Percentiles rank a stretch among this genome's conserved stretches.
phyloP scores from a whole-genome alignment of 1,284 basidiomycete genomes.

The Mixia osmundae region DNA sequence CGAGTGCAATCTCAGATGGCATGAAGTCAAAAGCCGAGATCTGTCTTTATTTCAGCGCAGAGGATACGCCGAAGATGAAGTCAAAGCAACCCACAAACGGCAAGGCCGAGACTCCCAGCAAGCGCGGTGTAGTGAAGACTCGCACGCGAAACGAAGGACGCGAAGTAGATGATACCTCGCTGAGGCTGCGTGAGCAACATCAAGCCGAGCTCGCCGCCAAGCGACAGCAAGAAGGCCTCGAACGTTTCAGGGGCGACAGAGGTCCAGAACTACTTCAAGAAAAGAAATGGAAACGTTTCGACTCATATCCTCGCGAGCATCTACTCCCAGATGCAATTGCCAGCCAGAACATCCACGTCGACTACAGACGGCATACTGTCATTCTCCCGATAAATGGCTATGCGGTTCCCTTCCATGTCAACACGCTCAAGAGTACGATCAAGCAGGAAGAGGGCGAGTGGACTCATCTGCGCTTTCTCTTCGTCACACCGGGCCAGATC shows the following conservation, averaged over 20 bases:
- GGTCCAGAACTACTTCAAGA: conserved; percentile 31
- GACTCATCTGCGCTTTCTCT: conserved; percentile 88
- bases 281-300: conserved; percentile 84
- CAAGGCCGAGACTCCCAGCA: conserved; percentile 17
- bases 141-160: conserved; percentile 40
- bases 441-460: conserved; percentile 94
- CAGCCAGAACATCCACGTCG: conserved; percentile 64
- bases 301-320: conserved; percentile 85
- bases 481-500: conserved; percentile 92
- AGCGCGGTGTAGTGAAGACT: background rate
- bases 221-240: conserved; percentile 59
- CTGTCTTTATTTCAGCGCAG: conserved; percentile 42
- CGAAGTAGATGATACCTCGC: conserved; percentile 42
- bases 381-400: conserved; percentile 84
- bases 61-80: conserved; percentile 20
- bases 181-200: conserved; percentile 56
- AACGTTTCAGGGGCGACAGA: conserved; percentile 52
- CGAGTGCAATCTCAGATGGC: conserved; percentile 55
- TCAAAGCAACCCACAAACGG: conserved; percentile 39
- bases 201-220: conserved; percentile 60
- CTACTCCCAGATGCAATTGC: conserved; percentile 62
- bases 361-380: conserved; percentile 70
- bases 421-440: conserved; percentile 91
- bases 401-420: conserved; percentile 93
- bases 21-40: conserved; percentile 61